Conservation (phyloP, 768 basidiomycete species). For the Calocybe indica region DNA sequence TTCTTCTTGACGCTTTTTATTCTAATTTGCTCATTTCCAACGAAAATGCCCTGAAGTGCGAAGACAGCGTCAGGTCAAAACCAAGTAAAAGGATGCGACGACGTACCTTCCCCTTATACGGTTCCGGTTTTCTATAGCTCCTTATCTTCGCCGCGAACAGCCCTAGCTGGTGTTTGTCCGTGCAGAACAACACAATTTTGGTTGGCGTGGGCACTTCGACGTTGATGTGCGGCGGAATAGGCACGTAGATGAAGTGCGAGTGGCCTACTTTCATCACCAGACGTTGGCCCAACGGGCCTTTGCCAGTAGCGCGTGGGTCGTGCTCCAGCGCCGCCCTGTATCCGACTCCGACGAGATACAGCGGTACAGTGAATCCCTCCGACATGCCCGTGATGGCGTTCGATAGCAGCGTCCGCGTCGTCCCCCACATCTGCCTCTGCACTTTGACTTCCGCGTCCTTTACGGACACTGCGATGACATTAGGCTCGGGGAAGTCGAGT, state of each 20-base stretch:
- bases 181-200: slow-evolving; percentile 76
- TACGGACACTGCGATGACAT: slow-evolving; percentile 43
- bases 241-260: slow-evolving; percentile 80
- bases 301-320: slow-evolving; percentile 56
- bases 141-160: slow-evolving; percentile 86
- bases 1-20: slow-evolving; percentile 96
- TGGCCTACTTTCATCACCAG: slow-evolving; percentile 92
- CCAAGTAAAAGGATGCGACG: background rate
- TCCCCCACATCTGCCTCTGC: slow-evolving; percentile 94
- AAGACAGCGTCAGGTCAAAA: background rate
- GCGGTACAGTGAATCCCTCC: slow-evolving; percentile 74
- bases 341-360: slow-evolving; percentile 92
- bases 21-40: slow-evolving; percentile 88
- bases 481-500: slow-evolving; percentile 32
- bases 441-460: slow-evolving; percentile 62
- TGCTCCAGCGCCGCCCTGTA: slow-evolving; percentile 86
- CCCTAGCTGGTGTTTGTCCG: slow-evolving; percentile 84
- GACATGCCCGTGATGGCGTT: slow-evolving; percentile 92
- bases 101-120: slow-evolving; percentile 95
- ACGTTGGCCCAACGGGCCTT: slow-evolving; percentile 57
- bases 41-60: slow-evolving; percentile 73
- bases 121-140: slow-evolving; percentile 84
- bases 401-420: slow-evolving; percentile 81
- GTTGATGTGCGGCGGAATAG: slow-evolving; percentile 77
- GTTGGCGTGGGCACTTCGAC: slow-evolving; percentile 79